Evolutionary conservation across 805 yeast genomes (phyloP).

Genomic region (Cyberlindnera suaveolens): DNA sequence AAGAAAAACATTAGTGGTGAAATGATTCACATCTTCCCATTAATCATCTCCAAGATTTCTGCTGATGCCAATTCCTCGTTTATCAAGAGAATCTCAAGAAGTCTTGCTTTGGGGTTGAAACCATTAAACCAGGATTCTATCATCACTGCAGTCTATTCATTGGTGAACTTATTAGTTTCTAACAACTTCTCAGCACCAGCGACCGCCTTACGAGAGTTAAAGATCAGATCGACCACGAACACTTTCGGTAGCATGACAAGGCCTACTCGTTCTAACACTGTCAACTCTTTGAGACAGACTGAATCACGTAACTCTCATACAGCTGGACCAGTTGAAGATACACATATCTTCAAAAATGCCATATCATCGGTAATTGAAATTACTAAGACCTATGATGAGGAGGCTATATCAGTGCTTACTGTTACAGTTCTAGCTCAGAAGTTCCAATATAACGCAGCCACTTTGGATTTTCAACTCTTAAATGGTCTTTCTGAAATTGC

Average conservation of each 20-base stretch:
- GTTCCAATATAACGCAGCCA: slow-evolving; percentile 40
- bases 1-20: slow-evolving; percentile 27
- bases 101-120: slow-evolving; percentile 61
- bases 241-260: slow-evolving; percentile 10
- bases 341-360: slow-evolving; percentile 52
- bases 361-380: slow-evolving; percentile 63
- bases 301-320: slow-evolving; percentile 1
- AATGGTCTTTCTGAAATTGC: slow-evolving; percentile 61
- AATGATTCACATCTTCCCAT: slow-evolving; percentile 38
- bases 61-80: slow-evolving; percentile 43
- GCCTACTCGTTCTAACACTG: slow-evolving; percentile 18
- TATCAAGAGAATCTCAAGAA: slow-evolving; percentile 46
- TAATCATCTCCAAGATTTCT: slow-evolving; percentile 38
- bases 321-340: slow-evolving; percentile 4
- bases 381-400: slow-evolving; percentile 60
- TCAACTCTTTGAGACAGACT: slow-evolving; percentile 10
- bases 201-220: slow-evolving; percentile 29
- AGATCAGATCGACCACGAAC: slow-evolving; percentile 24
- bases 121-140: slow-evolving; percentile 74
- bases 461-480: slow-evolving; percentile 49
- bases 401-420: slow-evolving; percentile 68
- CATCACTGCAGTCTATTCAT: slow-evolving; percentile 77
- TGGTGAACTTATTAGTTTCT: slow-evolving; percentile 65
- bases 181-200: slow-evolving; percentile 38
- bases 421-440: slow-evolving; percentile 82